phyloP scores from a whole-genome alignment of 495 filamentous ascomycete genomes.

The Daldinia loculata region DNA sequence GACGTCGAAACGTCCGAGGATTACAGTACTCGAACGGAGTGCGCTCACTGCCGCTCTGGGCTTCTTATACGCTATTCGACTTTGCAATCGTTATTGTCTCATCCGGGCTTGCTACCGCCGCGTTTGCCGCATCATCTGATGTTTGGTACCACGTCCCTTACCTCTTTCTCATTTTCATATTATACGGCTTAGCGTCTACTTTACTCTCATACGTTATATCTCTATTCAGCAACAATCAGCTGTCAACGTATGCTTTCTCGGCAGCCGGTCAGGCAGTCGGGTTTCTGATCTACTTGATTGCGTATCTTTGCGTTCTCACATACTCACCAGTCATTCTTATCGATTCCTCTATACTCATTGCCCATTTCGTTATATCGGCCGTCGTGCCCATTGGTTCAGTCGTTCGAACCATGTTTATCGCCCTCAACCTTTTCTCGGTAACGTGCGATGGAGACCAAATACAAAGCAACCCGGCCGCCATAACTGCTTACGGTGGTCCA shows the following conservation, averaged over 20 bases:
- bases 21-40: constrained; percentile 90
- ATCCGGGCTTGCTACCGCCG: constrained; percentile 65
- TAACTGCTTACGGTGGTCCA: constrained; percentile 76
- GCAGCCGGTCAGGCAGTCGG: constrained; percentile 76
- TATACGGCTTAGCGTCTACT: constrained; percentile 74
- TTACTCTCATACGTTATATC: constrained; percentile 75
- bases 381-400: constrained; percentile 76
- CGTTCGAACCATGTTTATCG: constrained; percentile 71
- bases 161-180: constrained; percentile 73
- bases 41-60: constrained; percentile 74
- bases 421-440: constrained; percentile 79
- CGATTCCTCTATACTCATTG: constrained; percentile 65
- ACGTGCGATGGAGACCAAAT: constrained; percentile 70
- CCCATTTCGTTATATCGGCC: constrained; percentile 72
- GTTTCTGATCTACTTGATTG: constrained; percentile 82
- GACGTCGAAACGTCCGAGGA: constrained; percentile 77
- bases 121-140: constrained; percentile 66
- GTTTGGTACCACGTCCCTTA: constrained; percentile 74
- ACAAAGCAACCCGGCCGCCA: constrained; percentile 72
- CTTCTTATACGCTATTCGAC: constrained; percentile 81
- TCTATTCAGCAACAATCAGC: constrained; percentile 70
- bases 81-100: constrained; percentile 70
- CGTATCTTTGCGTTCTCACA: constrained; percentile 72
- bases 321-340: constrained; percentile 69
- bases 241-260: constrained; percentile 77